Conservation (phyloP, 225 moss, liverwort and hornwort species). For the Bryoerythrophyllum caledonicum region DNA sequence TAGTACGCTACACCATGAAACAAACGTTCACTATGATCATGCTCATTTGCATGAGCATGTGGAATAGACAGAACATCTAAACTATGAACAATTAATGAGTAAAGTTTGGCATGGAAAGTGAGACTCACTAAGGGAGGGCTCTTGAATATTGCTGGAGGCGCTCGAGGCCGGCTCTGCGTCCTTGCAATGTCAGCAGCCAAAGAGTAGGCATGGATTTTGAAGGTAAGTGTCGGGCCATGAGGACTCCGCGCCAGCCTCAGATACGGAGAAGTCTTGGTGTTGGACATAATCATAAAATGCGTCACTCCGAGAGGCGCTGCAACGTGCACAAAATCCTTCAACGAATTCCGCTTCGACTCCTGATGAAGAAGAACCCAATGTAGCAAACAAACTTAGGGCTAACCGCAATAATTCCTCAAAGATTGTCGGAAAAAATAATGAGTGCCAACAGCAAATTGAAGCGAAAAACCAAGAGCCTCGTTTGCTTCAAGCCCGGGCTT, state of each 20-base stretch:
- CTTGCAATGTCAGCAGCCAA: slow-evolving; percentile 85
- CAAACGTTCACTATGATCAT: no score
- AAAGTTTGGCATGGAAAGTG: background rate
- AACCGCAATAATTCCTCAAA: no score
- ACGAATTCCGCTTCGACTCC: slow-evolving; percentile 75
- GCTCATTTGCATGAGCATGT: no score
- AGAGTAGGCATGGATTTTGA: slow-evolving; percentile 87
- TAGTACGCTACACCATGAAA: no score
- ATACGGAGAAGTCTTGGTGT: slow-evolving; percentile 78
- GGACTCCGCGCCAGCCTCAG: slow-evolving; percentile 78
- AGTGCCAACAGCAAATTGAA: background rate
- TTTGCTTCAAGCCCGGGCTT: background rate
- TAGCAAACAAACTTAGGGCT: background rate
- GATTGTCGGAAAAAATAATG: no score
- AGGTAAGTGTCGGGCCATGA: slow-evolving; percentile 92
- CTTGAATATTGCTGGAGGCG: slow-evolving; percentile 80
- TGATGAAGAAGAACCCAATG: slow-evolving; percentile 15
- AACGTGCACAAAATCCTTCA: slow-evolving; percentile 98
- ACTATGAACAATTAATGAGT: no score
- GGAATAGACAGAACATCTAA: no score
- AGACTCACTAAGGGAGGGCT: slow-evolving; percentile 70
- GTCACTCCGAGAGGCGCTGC: slow-evolving; percentile 96
- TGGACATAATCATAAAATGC: slow-evolving; percentile 85
- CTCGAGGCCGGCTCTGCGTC: slow-evolving; percentile 77
- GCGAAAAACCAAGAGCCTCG: background rate